Evolutionary conservation across 495 filamentous ascomycete species (phyloP).

Genomic region (Penicillium manginii): DNA sequence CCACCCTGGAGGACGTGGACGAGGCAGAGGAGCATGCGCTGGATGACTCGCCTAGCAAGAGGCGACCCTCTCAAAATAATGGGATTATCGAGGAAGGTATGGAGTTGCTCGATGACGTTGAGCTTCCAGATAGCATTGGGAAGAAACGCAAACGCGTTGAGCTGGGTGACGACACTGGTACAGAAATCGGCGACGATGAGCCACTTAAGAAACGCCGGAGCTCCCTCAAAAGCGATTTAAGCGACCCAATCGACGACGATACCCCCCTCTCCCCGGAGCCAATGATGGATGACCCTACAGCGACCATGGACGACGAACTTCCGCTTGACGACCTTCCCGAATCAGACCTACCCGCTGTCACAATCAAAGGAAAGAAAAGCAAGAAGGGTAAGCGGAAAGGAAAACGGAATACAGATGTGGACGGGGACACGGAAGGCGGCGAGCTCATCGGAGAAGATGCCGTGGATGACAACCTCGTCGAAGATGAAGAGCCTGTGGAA

Average conservation of each 20-base stretch:
- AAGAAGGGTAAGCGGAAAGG: slow-evolving; percentile 52
- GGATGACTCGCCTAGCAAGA: slow-evolving; percentile 49
- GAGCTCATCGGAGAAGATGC: slow-evolving; percentile 31
- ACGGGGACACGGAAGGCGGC: slow-evolving; percentile 40
- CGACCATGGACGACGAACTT: slow-evolving; percentile 40
- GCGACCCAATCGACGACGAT: slow-evolving; percentile 40
- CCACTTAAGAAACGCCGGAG: slow-evolving; percentile 48
- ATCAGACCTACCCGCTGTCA: slow-evolving; percentile 35
- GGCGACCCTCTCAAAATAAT: slow-evolving; percentile 37
- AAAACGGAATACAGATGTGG: slow-evolving; percentile 41
- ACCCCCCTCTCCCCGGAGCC: slow-evolving; percentile 26
- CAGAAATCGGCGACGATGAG: slow-evolving; percentile 48
- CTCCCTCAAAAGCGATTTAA: slow-evolving; percentile 49
- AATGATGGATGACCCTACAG: slow-evolving; percentile 39
- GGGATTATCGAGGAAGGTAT: slow-evolving; percentile 33
- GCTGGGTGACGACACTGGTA: slow-evolving; percentile 43
- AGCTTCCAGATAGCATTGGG: slow-evolving; percentile 35
- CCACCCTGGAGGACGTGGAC: slow-evolving; percentile 50
- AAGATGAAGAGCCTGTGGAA: slow-evolving; percentile 51
- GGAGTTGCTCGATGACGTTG: slow-evolving; percentile 33
- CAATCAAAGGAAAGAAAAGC: slow-evolving; percentile 41
- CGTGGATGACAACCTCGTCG: slow-evolving; percentile 42
- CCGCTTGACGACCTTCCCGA: slow-evolving; percentile 44
- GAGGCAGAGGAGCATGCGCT: slow-evolving; percentile 43
- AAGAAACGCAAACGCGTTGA: slow-evolving; percentile 56